Evolutionary conservation across 2,329 filamentous ascomycete genomes (phyloP).

Genomic region (Calonectria pseudoreteaudii): DNA sequence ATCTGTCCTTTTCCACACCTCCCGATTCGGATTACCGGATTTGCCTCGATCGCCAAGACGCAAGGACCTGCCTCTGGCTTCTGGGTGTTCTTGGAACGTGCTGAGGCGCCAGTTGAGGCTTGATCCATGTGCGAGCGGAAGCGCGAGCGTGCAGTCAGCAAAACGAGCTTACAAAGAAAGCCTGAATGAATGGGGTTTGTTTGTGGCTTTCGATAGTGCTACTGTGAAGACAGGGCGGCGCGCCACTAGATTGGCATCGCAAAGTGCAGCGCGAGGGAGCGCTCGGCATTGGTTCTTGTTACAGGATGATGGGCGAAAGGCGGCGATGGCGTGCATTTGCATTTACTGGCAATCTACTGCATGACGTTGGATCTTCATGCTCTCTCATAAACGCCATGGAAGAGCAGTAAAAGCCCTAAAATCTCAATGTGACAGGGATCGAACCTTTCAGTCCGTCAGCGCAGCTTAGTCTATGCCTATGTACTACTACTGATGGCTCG

Average conservation of each 20-base stretch:
- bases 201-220: not conserved
- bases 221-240: not conserved
- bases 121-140: not conserved
- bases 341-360: not conserved
- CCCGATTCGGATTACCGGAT: not conserved
- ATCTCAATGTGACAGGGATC: not conserved
- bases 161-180: not conserved
- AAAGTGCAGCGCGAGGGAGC: not conserved
- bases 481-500: not conserved
- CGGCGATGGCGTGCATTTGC: slow-evolving; percentile 2
- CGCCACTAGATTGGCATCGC: not conserved
- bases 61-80: slow-evolving; percentile 22
- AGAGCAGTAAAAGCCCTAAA: slow-evolving; percentile 2
- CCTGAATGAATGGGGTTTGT: not conserved
- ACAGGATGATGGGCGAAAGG: not conserved
- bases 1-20: not conserved
- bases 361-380: slow-evolving; percentile 12
- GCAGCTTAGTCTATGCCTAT: not conserved
- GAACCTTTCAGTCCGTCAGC: not conserved
- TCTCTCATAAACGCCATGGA: slow-evolving; percentile 8
- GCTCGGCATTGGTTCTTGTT: slow-evolving; percentile 2
- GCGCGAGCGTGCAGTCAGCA: not conserved
- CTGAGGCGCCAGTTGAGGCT: not conserved
- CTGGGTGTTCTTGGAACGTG: slow-evolving; percentile 23
- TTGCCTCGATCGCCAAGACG: slow-evolving; percentile 10